These are phyloP conservation scores for Gleditsia sinensis DNA, from an alignment of 306 rosid species.

Conservation along the genomic window DNA sequence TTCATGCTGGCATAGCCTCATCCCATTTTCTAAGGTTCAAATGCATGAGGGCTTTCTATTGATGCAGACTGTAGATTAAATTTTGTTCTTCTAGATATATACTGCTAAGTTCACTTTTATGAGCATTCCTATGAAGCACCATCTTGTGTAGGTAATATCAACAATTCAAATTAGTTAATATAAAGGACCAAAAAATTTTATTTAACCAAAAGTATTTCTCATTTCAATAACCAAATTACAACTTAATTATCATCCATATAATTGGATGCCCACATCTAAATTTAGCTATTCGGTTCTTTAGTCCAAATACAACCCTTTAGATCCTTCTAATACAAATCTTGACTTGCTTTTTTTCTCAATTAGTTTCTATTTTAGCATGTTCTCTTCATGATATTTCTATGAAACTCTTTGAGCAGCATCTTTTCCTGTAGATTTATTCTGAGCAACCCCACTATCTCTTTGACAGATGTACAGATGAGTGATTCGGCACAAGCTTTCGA, in stretches of 20 bases:
- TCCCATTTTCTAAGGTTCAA: neutral
- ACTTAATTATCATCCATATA: neutral
- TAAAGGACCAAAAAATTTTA: neutral
- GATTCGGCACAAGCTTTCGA: constrained; percentile 41
- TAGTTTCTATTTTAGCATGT: neutral
- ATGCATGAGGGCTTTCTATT: neutral
- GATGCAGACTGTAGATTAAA: constrained; percentile 3
- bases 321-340: constrained; percentile 11
- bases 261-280: neutral
- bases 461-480: constrained; percentile 51
- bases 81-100: constrained; percentile 6
- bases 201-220: neutral
- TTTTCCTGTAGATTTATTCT: constrained; percentile 17
- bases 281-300: neutral
- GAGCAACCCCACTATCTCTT: constrained; percentile 30
- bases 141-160: neutral
- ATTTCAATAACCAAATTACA: neutral
- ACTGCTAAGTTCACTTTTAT: neutral
- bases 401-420: constrained; percentile 6
- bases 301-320: constrained; percentile 6
- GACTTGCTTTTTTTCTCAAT: neutral
- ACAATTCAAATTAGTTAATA: neutral
- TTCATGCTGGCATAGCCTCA: neutral
- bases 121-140: neutral
- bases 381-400: neutral